Evolutionary conservation across 2,329 filamentous ascomycete species (phyloP), one percentile per base, ranked within the genome.

Genomic region (Penicillium brasilianum): DNA sequence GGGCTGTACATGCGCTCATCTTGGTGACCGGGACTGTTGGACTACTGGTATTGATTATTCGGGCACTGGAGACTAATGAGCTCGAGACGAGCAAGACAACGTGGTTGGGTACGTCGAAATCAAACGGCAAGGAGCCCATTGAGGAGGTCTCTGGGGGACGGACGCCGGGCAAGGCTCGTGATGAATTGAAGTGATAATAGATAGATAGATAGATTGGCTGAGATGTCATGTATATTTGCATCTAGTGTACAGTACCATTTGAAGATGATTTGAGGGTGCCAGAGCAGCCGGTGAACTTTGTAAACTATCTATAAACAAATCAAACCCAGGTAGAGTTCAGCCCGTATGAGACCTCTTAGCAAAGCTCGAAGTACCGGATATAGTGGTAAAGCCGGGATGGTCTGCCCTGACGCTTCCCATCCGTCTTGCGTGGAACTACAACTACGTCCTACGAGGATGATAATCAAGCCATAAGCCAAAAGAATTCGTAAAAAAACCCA

Each of bases 1-100:
- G 95, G 95, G 83, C 86, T 4, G 87, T 95, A 6, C 93, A 98
- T 80, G 83, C 93, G 49, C 62, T 92, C 36, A 89, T 92, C 72
- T 66, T 92, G 2, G 68, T 86, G 25, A 76, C 76, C 11, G 52
- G 79, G 32, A 56, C 81, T 8, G 71, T 77, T 39, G 57, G 76
- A 25, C 62, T 72, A 18, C 61, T 69, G 60, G 66, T 64, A 57
- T 60, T 55, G 58, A 56, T 66, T 8, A 22, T 18, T 39, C 46
- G 32, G 1, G 54, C 64, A 41, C 13, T 62, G 20, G 44, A 18
- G 32, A 53, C 13, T n/a, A 36, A 18, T 5, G 20, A 34, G n/a
- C 2, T 16, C 20, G 37, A 8, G 8, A 36, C 18, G 18, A 32
- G 16, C 13, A 34, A 28, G 36, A 44, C 18, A 25, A 34, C 37